phyloP scores from a whole-genome alignment of 352 stramenopile genomes.

The Globisporangium nodosum region DNA sequence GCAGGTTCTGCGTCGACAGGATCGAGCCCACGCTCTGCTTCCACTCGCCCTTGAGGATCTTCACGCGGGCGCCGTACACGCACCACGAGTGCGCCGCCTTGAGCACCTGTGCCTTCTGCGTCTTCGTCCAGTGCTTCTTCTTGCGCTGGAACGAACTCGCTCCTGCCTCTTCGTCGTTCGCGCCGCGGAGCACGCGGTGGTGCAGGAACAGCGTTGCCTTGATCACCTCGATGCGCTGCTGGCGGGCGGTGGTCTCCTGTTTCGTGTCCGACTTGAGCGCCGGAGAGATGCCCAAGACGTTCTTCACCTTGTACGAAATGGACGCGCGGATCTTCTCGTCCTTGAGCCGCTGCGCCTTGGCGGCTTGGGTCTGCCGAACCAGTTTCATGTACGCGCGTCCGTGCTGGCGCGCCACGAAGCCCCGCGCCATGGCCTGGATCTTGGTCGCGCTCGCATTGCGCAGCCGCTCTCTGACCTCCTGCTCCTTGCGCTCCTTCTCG shows the following conservation, averaged over 20 bases:
- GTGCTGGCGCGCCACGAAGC: slow-evolving; percentile 24
- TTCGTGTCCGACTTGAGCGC: slow-evolving; percentile 51
- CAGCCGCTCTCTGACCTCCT: slow-evolving; percentile 14
- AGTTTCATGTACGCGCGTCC: slow-evolving; percentile 47
- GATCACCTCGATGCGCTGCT: slow-evolving; percentile 31
- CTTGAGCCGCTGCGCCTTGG: slow-evolving; percentile 33
- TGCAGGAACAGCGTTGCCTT: slow-evolving; percentile 48
- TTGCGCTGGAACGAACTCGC: slow-evolving; percentile 9
- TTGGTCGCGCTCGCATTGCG: slow-evolving; percentile 26
- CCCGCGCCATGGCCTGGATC: slow-evolving; percentile 37
- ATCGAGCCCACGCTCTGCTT: slow-evolving; percentile 37
- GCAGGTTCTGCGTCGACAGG: slow-evolving; percentile 62
- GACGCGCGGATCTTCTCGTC: slow-evolving; percentile 33
- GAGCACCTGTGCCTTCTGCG: slow-evolving; percentile 23
- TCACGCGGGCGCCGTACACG: slow-evolving; percentile 42
- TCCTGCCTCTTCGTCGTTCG: slow-evolving; percentile 6
- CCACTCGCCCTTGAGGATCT: slow-evolving; percentile 43
- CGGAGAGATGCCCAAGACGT: slow-evolving; percentile 30
- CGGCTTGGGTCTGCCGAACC: slow-evolving; percentile 39
- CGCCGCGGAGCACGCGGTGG: slow-evolving; percentile 3
- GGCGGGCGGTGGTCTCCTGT: slow-evolving; percentile 31
- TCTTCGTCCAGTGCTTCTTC: slow-evolving; percentile 48
- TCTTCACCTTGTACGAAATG: slow-evolving; percentile 34
- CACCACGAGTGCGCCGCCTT: slow-evolving; percentile 44
- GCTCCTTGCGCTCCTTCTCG: slow-evolving; percentile 19